Conservation (phyloP, 805 yeast species). For the Pichia paraexigua region DNA sequence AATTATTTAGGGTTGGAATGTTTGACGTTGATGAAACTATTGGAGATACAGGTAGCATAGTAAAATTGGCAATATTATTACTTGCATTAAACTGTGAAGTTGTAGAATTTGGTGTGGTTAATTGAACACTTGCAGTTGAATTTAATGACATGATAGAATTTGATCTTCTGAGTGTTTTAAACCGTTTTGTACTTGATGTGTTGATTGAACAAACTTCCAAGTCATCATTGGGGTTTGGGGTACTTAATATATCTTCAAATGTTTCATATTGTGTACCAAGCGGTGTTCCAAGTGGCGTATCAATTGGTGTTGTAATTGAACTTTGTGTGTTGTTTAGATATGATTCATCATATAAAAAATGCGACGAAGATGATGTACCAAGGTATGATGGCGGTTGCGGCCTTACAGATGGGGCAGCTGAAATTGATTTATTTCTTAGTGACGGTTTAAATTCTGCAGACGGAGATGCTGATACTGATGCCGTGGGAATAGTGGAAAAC, state of each 20-base stretch:
- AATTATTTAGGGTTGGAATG: not conserved
- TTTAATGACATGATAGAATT: constrained; percentile 23
- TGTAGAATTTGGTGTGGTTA: constrained; percentile 13
- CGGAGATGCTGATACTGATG: not conserved
- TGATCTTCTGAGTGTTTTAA: constrained; percentile 23
- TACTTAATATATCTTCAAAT: not conserved
- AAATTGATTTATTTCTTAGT: not conserved
- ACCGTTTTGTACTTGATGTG: constrained; percentile 22
- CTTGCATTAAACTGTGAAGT: not conserved
- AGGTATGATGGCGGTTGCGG: not conserved
- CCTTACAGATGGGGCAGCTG: not conserved
- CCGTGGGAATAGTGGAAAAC: not conserved
- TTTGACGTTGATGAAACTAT: not conserved
- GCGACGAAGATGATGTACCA: not conserved
- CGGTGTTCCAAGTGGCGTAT: constrained; percentile 19
- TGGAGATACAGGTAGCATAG: constrained; percentile 3
- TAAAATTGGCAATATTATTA: not conserved
- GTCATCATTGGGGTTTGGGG: constrained; percentile 2
- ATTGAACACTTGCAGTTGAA: constrained; percentile 18
- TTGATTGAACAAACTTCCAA: constrained; percentile 21
- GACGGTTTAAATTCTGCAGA: not conserved
- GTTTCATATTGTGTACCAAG: constrained; percentile 6
- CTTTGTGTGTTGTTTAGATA: constrained; percentile 1
- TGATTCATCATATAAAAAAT: not conserved
- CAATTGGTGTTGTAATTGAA: not conserved